Conservation (phyloP, 495 filamentous ascomycete species). For the Filosporella fistucella region DNA sequence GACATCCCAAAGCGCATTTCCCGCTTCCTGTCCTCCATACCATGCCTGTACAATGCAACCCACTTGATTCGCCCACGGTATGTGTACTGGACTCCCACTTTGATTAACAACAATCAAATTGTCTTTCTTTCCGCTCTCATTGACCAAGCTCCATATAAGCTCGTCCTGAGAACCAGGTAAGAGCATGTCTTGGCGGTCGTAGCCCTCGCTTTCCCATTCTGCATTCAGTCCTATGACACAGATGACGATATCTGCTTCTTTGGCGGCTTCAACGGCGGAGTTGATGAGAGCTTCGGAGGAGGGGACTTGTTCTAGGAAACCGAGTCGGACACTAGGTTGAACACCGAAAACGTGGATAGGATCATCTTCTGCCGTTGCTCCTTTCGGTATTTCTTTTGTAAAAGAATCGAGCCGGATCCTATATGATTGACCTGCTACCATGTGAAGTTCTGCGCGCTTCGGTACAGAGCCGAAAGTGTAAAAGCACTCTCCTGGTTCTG, state of each 20-base stretch:
- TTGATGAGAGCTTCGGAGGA: not conserved
- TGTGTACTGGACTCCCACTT: not conserved
- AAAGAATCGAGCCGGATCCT: not conserved
- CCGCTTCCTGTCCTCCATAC: conserved; percentile 82
- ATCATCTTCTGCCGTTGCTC: not conserved
- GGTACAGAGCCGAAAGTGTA: not conserved
- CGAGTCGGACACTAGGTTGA: not conserved
- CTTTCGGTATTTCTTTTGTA: not conserved
- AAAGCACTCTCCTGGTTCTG: not conserved
- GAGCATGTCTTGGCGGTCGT: not conserved
- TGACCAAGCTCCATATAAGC: not conserved
- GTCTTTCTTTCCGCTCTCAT: not conserved
- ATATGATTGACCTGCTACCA: not conserved
- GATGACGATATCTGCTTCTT: not conserved
- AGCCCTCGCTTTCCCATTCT: not conserved
- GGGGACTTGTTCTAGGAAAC: not conserved
- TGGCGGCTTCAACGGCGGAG: not conserved
- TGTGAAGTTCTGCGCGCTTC: not conserved
- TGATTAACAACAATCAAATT: not conserved
- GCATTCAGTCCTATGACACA: not conserved
- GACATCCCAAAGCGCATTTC: conserved; percentile 78
- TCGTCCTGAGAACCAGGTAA: not conserved
- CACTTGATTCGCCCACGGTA: not conserved
- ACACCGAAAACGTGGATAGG: not conserved
- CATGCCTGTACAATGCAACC: conserved; percentile 72